These are phyloP conservation scores for Salix udensis DNA, from an alignment of 345 rosid genomes.

Conservation along the genomic window DNA sequence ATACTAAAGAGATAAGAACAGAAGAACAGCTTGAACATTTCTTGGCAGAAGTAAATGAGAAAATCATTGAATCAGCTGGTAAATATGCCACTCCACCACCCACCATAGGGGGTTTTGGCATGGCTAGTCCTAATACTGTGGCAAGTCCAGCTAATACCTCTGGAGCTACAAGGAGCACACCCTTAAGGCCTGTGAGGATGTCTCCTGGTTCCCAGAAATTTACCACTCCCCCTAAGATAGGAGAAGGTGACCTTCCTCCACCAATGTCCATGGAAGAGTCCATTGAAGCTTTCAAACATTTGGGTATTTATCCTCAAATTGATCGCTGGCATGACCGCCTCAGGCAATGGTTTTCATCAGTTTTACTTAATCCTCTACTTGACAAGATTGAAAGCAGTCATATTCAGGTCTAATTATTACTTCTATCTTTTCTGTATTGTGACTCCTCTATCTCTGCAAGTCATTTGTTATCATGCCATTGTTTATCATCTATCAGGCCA, in stretches of 20 bases:
- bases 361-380: constrained; percentile 70
- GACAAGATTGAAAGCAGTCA: constrained; percentile 82
- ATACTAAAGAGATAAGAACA: constrained; percentile 64
- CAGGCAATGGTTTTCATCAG: constrained; percentile 92
- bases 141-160: constrained; percentile 69
- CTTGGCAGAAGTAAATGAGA: constrained; percentile 75
- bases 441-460: not conserved
- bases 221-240: constrained; percentile 92
- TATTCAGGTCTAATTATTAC: constrained; percentile 49
- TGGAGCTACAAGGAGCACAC: constrained; percentile 83
- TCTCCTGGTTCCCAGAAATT: constrained; percentile 96
- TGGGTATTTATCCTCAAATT: constrained; percentile 87
- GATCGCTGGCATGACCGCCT: constrained; percentile 88
- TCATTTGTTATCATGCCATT: not conserved
- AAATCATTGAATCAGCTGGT: constrained; percentile 68
- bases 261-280: constrained; percentile 91
- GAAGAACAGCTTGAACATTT: constrained; percentile 87
- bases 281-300: constrained; percentile 66
- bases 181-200: constrained; percentile 88
- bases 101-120: constrained; percentile 55
- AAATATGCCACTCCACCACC: constrained; percentile 77
- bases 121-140: constrained; percentile 61
- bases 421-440: not conserved
- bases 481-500: not conserved
- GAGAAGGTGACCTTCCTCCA: constrained; percentile 85